phyloP scores from a whole-genome alignment of 2,329 filamentous ascomycete species.

The Curvularia sp. region DNA sequence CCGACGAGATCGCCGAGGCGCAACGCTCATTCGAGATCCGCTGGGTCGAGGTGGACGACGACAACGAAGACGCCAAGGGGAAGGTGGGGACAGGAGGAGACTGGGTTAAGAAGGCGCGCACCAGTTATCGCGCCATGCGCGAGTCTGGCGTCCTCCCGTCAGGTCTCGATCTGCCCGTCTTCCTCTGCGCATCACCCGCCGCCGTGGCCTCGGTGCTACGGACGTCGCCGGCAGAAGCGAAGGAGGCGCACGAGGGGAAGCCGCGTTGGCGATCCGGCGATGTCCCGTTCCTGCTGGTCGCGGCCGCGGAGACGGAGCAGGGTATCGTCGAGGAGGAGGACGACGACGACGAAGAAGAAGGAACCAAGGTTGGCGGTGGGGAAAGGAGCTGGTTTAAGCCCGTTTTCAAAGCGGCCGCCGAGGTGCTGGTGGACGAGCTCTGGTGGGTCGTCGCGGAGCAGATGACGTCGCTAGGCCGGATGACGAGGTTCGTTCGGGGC shows the following conservation, averaged over 20 bases:
- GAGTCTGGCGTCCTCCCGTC: slow-evolving; percentile 11
- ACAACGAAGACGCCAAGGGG: slow-evolving; percentile 9
- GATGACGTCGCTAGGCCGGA: slow-evolving; percentile 6
- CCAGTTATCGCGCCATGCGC: slow-evolving; percentile 11
- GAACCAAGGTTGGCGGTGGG: slow-evolving; percentile 6
- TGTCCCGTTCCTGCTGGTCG: slow-evolving; percentile 13
- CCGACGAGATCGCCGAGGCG: slow-evolving; percentile 9
- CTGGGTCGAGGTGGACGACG: slow-evolving; percentile 8
- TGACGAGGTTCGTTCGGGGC: slow-evolving; percentile 8
- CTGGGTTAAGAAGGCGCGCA: slow-evolving; percentile 11
- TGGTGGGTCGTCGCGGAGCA: slow-evolving; percentile 8
- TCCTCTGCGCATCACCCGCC: slow-evolving; percentile 13
- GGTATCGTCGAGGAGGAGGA: slow-evolving; percentile 10
- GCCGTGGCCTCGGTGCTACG: slow-evolving; percentile 8
- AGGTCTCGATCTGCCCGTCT: slow-evolving; percentile 10
- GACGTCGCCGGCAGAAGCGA: slow-evolving; percentile 9
- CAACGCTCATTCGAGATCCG: slow-evolving; percentile 11
- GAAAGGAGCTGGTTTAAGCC: slow-evolving; percentile 11
- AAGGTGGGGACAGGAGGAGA: slow-evolving; percentile 7
- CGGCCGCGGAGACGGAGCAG: slow-evolving; percentile 11
- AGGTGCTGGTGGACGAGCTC: slow-evolving; percentile 12
- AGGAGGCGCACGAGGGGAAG: slow-evolving; percentile 9
- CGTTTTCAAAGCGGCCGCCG: slow-evolving; percentile 7
- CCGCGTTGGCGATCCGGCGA: slow-evolving; percentile 10
- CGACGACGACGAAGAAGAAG: slow-evolving; percentile 6